phyloP scores from a whole-genome alignment of 2,329 filamentous ascomycete genomes.

The Colletotrichum theobromicola region DNA sequence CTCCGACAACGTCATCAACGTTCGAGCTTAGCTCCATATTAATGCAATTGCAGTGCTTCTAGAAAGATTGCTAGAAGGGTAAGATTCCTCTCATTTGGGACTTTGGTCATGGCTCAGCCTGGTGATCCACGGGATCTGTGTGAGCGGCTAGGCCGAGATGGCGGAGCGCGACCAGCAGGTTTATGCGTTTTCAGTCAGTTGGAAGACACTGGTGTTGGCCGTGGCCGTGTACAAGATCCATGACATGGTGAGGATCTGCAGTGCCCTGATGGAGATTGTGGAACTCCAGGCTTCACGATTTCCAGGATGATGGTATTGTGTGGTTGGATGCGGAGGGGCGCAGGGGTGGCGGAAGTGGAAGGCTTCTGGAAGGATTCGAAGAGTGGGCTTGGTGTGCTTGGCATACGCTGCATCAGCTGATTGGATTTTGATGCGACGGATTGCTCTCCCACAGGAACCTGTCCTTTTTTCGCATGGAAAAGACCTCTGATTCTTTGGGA shows the following conservation, averaged over 20 bases:
- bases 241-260: neutral
- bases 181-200: neutral
- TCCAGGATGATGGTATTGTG: neutral
- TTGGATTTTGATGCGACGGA: neutral
- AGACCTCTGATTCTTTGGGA: neutral
- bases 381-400: neutral
- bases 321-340: neutral
- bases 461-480: neutral
- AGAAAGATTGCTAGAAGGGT: neutral
- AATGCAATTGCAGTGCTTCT: neutral
- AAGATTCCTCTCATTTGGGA: neutral
- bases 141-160: neutral
- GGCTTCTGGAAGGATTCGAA: slow-evolving; percentile 15
- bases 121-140: neutral
- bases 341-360: slow-evolving; percentile 18
- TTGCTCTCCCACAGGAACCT: neutral
- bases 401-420: neutral
- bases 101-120: neutral
- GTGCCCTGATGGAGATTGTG: neutral
- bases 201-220: neutral
- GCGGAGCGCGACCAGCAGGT: neutral
- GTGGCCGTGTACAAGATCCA: neutral
- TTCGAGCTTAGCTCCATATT: neutral
- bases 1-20: neutral
- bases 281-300: neutral